Evolutionary conservation across 306 rosid species (phyloP), one percentile per base, ranked within the genome.

Genomic region (Quercus wislizeni): DNA sequence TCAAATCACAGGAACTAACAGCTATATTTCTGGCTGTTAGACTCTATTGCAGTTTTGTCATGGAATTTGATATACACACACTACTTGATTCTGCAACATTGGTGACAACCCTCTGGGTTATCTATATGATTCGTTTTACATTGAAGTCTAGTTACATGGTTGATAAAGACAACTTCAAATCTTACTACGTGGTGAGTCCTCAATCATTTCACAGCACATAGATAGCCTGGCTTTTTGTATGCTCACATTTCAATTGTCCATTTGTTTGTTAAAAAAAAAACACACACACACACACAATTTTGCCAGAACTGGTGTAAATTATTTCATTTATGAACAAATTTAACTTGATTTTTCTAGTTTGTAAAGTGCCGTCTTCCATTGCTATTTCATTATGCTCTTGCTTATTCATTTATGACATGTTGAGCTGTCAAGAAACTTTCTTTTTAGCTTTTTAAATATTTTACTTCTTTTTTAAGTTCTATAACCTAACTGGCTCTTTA

Each of bases 11-110:
- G 89, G 97, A 90, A 59, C 83, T 92, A 70, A 92, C 97, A 33
- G 97, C 97, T 46, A 46, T 83, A 58, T 91, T 91, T 86, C 85
- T 91, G 27, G 93, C 85, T 74, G 93, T 84, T 64, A 90, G 94
- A 80, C 90, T 92, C 12, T 92, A 86, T 77, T 90, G 92, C 86
- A 92, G 97, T 85, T 86, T 90, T 81, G 97, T 89, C 9, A 90
- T 92, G 91, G 97, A 92, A 84, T 92, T 85, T 81, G 97, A 92
- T 73, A 89, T 92, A 46, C 97, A 92, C 80, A 92, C 97, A 41
- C 4, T 92, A 75, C 92, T 92, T 56, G 97, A 92, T 77, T 67
- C 81, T 51, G 97, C 97, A 74, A 90, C 97, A 19, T 76, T 92
- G 78, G 88, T 30, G 43, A 86, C 97, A 7, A 92, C 94, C 35